Evolutionary conservation across 2,329 filamentous ascomycete species (phyloP).

Genomic region (Pleoardoris graminearum): DNA sequence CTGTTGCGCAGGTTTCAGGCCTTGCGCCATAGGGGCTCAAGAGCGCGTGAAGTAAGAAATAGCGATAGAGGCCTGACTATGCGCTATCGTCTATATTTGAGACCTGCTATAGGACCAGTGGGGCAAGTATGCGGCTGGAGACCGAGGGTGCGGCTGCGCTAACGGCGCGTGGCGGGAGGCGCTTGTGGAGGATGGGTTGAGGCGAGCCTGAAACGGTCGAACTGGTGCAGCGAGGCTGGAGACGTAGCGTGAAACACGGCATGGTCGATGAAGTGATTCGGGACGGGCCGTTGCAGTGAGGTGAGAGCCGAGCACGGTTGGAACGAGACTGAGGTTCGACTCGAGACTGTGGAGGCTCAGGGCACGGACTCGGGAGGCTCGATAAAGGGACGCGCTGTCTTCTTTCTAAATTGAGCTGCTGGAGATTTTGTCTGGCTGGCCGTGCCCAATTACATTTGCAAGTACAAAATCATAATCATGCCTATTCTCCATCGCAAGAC

Average conservation of each 20-base stretch:
- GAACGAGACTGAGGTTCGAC: too few relatives aligned
- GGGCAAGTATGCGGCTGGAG: background rate
- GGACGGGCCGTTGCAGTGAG: slow-evolving; percentile 2
- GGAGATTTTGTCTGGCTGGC: too few relatives aligned
- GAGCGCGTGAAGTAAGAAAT: background rate
- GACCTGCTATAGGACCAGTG: background rate
- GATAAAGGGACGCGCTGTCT: too few relatives aligned
- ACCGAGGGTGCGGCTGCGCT: background rate
- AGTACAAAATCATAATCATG: too few relatives aligned
- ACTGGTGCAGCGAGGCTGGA: background rate
- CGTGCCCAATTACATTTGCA: too few relatives aligned
- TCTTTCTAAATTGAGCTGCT: too few relatives aligned
- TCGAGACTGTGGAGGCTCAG: too few relatives aligned
- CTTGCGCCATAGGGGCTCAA: too few relatives aligned
- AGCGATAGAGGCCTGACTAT: background rate
- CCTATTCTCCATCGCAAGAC: too few relatives aligned
- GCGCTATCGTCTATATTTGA: background rate
- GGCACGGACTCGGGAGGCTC: too few relatives aligned
- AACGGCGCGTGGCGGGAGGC: background rate
- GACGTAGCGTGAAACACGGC: background rate
- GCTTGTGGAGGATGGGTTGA: background rate
- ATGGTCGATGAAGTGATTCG: background rate
- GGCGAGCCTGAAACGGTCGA: background rate
- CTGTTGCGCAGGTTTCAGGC: background rate
- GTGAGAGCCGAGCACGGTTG: background rate